Evolutionary conservation across 257 asterid species (phyloP), one percentile per base, ranked within the genome.

Genomic region (Nicotiana noctiflora): DNA sequence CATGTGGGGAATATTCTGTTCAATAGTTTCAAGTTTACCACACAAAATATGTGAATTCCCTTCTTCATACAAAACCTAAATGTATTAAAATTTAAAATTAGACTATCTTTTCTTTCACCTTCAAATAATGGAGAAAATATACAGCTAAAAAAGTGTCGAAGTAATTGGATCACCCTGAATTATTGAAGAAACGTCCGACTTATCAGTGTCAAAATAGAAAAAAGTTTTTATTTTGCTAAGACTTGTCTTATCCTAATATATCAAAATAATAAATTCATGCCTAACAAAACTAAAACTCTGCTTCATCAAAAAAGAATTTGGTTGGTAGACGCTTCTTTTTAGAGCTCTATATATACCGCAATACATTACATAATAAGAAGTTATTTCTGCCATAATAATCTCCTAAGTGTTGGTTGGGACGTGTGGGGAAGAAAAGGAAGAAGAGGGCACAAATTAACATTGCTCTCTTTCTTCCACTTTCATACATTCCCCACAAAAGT

Each of bases 161-260:
- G 29, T 23, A 18, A 49, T 49, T 49, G 79, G 79, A 74, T 74
- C 79, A 74, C 79, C 61, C 23, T 74, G 29, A n/a, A 70, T 44
- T 25, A 62, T 7, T 56, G 11, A 56, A n/a, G 61, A 17, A 4
- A 6, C 62, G 1, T 62, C 68, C 68, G 9, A 62, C 68, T 62
- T 62, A n/a, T 62, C 6, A 25, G 68, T 62, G n/a, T 11, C 68
- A 4, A 27, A 62, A 62, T 23, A 6, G n/a, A 27, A 62, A 62
- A 62, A 62, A 0, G 4, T 2, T 62, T 3, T 12, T 4, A 19
- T 44, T 44, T 44, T 21, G 14, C 21, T 70, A 46, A 57, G 15
- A 46, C 60, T 72, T 19, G 37, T 72, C 7, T 70, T 70, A 32
- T 46, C 21, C n/a, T 46, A 46, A 72, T 40, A 72, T 40, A 46